These are phyloP conservation scores for Somion occarium DNA, from an alignment of 1,284 basidiomycete genomes.

Conservation along the genomic window DNA sequence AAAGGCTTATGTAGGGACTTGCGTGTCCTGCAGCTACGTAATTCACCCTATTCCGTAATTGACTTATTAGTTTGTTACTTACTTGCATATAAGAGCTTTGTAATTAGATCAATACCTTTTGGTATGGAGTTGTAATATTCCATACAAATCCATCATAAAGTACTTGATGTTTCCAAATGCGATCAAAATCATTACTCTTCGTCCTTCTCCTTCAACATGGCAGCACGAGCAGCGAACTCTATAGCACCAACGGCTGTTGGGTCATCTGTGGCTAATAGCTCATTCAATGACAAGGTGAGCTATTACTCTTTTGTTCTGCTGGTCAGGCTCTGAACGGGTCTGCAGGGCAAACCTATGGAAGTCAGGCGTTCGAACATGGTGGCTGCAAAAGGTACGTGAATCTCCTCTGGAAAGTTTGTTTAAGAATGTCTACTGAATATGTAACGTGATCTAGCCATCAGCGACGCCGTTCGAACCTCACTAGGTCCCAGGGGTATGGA, in stretches of 20 bases:
- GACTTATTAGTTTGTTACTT: too few relatives aligned
- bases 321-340: conserved; percentile 27
- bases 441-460: conserved; percentile 66
- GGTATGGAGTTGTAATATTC: too few relatives aligned
- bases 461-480: conserved; percentile 95
- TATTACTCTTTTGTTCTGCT: conserved; percentile 2
- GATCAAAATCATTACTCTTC: neutral
- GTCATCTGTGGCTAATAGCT: conserved; percentile 50
- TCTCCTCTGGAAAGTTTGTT: too few relatives aligned
- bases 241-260: conserved; percentile 27
- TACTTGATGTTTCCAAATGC: neutral
- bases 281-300: conserved; percentile 82
- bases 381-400: conserved; percentile 80
- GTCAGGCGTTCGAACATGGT: conserved; percentile 94
- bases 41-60: too few relatives aligned
- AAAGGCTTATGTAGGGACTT: neutral
- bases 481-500: conserved; percentile 99
- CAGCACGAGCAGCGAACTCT: conserved; percentile 33
- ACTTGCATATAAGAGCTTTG: too few relatives aligned
- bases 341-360: conserved; percentile 88
- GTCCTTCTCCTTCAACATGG: conserved; percentile 30
- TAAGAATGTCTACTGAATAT: too few relatives aligned
- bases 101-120: too few relatives aligned
- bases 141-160: too few relatives aligned
- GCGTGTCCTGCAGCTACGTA: neutral